These are phyloP conservation scores for Phaseolus coccineus DNA, from an alignment of 331 rosid genomes.

Conservation along the genomic window DNA sequence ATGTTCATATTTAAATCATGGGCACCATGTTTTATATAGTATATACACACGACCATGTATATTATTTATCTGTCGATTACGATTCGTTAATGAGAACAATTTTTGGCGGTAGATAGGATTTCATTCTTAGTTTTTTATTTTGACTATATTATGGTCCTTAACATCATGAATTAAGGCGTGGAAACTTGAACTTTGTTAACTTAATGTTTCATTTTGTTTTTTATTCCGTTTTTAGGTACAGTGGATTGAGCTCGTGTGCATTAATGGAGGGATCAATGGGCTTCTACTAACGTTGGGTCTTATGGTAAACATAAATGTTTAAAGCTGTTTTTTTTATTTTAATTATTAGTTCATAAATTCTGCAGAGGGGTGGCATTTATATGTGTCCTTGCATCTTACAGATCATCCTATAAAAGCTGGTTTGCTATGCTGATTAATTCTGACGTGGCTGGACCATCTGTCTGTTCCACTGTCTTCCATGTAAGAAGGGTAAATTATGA, in stretches of 20 bases:
- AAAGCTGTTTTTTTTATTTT: background rate
- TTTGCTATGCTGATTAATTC: constrained; percentile 61
- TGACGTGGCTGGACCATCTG: constrained; percentile 67
- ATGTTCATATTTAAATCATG: background rate
- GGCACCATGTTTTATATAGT: background rate
- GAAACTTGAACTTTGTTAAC: background rate
- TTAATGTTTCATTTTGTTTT: constrained; percentile 20
- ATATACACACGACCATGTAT: no score
- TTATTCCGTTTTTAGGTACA: constrained; percentile 39
- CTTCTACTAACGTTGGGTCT: constrained; percentile 60
- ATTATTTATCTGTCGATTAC: constrained; percentile 5
- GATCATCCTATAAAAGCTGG: constrained; percentile 68
- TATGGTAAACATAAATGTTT: constrained; percentile 60
- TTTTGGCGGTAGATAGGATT: background rate
- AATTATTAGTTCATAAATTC: constrained; percentile 10
- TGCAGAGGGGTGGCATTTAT: constrained; percentile 18
- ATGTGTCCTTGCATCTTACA: constrained; percentile 41
- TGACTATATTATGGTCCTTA: background rate
- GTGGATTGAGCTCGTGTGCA: constrained; percentile 81
- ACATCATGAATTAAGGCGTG: constrained; percentile 8
- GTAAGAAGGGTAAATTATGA: constrained; percentile 51
- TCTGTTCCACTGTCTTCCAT: constrained; percentile 64
- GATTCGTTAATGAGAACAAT: background rate
- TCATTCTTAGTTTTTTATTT: background rate
- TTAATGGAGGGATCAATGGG: constrained; percentile 71